These are phyloP conservation scores for Penicillium argentinense DNA, from an alignment of 495 filamentous ascomycete species.

Conservation along the genomic window DNA sequence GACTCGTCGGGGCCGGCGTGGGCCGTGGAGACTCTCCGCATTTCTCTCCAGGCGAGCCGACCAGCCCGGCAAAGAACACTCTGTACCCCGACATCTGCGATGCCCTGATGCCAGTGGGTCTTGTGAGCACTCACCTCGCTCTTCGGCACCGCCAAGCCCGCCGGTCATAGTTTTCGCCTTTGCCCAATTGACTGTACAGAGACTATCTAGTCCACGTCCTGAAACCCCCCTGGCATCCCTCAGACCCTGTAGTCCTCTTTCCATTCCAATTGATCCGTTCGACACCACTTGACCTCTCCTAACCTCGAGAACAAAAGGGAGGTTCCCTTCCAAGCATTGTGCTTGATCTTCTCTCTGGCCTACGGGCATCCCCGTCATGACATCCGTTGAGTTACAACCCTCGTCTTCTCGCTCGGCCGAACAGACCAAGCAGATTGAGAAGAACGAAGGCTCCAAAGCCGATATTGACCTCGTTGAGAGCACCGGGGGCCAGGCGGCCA, in stretches of 20 bases:
- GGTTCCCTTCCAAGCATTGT: too few species aligned
- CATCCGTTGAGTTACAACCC: slow-evolving; percentile 22
- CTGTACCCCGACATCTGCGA: slow-evolving; percentile 5
- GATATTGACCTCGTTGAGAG: slow-evolving; percentile 37
- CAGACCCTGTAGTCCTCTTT: too few species aligned
- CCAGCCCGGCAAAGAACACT: slow-evolving; percentile 5
- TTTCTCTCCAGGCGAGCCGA: slow-evolving; percentile 20
- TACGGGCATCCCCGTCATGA: slow-evolving; percentile 16
- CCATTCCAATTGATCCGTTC: too few species aligned
- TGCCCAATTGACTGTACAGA: background rate
- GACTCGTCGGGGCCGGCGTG: slow-evolving; percentile 16
- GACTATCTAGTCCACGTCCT: background rate
- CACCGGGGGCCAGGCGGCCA: slow-evolving; percentile 25
- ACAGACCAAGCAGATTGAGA: slow-evolving; percentile 10
- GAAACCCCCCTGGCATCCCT: too few species aligned
- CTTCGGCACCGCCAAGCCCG: slow-evolving; percentile 8
- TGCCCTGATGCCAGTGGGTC: background rate
- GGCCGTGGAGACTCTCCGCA: slow-evolving; percentile 23
- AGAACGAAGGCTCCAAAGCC: slow-evolving; percentile 15
- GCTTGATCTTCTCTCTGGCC: slow-evolving; percentile 1
- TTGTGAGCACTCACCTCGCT: slow-evolving; percentile 20
- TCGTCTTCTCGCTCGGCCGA: slow-evolving; percentile 20
- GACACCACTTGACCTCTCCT: too few species aligned
- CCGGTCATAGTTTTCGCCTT: slow-evolving; percentile 5
- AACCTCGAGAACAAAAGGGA: too few species aligned